phyloP scores from a whole-genome alignment of 1,139 yeast genomes.

The Candida sojae region DNA sequence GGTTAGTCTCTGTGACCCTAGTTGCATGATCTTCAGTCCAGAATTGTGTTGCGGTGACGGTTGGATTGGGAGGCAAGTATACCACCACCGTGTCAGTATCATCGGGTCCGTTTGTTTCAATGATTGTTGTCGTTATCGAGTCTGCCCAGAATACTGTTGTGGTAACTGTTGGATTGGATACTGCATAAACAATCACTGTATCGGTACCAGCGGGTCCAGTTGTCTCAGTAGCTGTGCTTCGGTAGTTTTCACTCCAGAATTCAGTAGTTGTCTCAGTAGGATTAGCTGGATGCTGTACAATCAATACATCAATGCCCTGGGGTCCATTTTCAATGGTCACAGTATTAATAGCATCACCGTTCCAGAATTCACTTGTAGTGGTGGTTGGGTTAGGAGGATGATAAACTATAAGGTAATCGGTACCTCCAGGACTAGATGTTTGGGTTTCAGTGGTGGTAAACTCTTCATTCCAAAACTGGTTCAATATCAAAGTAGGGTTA shows the following conservation, averaged over 20 bases:
- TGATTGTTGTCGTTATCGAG: slow-evolving; percentile 4
- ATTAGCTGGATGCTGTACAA: slow-evolving; percentile 14
- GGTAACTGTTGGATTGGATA: slow-evolving; percentile 12
- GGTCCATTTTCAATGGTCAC: neutral
- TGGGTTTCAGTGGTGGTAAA: slow-evolving; percentile 9
- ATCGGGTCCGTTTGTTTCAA: slow-evolving; percentile 8
- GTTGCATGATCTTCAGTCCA: slow-evolving; percentile 11
- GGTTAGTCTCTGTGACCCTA: slow-evolving; percentile 11
- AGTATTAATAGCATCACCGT: slow-evolving; percentile 6
- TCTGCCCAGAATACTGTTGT: slow-evolving; percentile 15
- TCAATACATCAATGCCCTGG: neutral
- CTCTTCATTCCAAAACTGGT: slow-evolving; percentile 15
- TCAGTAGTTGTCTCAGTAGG: slow-evolving; percentile 8
- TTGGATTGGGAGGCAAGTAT: slow-evolving; percentile 16
- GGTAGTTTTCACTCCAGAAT: slow-evolving; percentile 13
- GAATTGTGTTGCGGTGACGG: slow-evolving; percentile 1
- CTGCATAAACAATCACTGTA: slow-evolving; percentile 15
- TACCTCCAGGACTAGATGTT: slow-evolving; percentile 9
- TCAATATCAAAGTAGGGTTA: too few species aligned
- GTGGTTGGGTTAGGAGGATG: slow-evolving; percentile 16
- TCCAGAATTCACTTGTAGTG: neutral
- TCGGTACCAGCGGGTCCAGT: slow-evolving; percentile 12
- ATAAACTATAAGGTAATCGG: slow-evolving; percentile 15
- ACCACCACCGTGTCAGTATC: slow-evolving; percentile 14
- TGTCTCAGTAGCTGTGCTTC: slow-evolving; percentile 9